Evolutionary conservation across 345 rosid species (phyloP).

Genomic region (Noccaea bulbosa): DNA sequence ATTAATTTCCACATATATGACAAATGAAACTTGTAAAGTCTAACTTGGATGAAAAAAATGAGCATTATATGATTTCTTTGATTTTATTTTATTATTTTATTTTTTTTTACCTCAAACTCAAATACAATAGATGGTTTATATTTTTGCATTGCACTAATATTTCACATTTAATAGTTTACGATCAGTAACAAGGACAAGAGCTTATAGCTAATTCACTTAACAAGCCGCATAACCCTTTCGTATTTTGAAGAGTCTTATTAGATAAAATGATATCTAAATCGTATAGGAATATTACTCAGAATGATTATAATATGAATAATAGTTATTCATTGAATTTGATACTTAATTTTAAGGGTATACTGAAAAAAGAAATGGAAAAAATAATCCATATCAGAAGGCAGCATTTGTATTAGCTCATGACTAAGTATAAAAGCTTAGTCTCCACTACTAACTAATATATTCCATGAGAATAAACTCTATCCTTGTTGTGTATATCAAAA

Average conservation of each 20-base stretch:
- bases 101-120: no score
- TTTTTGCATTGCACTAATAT: constrained; percentile 4
- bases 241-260: constrained; percentile 23
- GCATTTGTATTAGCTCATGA: constrained; percentile 31
- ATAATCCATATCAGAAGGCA: constrained; percentile 22
- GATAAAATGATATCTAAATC: background rate
- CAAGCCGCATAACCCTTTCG: constrained; percentile 27
- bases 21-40: constrained; percentile 9
- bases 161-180: constrained; percentile 1
- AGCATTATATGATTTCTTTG: background rate
- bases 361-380: background rate
- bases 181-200: constrained; percentile 10
- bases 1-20: constrained; percentile 12
- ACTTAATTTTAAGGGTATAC: background rate
- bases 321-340: background rate
- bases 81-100: background rate
- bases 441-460: constrained; percentile 25
- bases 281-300: background rate
- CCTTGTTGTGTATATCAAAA: background rate
- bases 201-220: constrained; percentile 20
- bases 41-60: background rate
- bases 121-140: background rate
- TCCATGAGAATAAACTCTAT: background rate
- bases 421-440: constrained; percentile 28
- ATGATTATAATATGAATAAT: constrained; percentile 18